Evolutionary conservation across 2,329 filamentous ascomycete genomes (phyloP), one percentile per base, ranked within the genome.

Genomic region (Paraphoma sp.): DNA sequence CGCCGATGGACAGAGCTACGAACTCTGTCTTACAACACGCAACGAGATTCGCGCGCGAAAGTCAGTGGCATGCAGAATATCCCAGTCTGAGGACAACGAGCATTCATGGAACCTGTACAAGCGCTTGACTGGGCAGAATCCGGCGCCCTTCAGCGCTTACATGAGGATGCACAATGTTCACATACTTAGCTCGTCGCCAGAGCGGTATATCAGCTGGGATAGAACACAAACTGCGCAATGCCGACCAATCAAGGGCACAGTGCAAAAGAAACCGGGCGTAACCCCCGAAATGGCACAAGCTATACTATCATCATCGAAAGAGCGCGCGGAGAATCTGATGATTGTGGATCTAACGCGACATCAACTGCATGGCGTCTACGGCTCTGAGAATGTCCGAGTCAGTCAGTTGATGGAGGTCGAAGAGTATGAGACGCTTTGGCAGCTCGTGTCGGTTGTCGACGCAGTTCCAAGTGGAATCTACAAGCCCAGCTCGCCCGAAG

Each of bases 261-360:
- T 97, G n/a, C 88, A 88, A 66, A 96, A 96, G 68, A 86, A 84
- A 0, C 80, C 82, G 0, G 82, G 81, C 1, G 87, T 89, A 38
- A 95, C 89, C 0, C 81, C 90, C n/a, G 84, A 83, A 5, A 84
- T 90, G 68, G 93, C 94, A 0, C 87, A 89, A 58, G 79, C 80
- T 29, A 86, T 96, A 40, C 84, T 97, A 12, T 86, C 89, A 54
- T 85, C 91, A 0, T 89, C 91, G 18, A 98, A 98, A 75, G 95
- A 98, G 76, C 88, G 91, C 67, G 94, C 94, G 0, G 94, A 98
- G 80, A 98, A 98, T 71, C 84, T 98, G 23, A 98, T 98, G 95
- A 97, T 98, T 68, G 93, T 97, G 2, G 94, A 98, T 75, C 83
- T 98, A 1, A 95, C 97, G n/a, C 86, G 94, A 0, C 94, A 98